Percentiles rank a stretch among this genome's conserved stretches.
Evolutionary conservation across 768 basidiomycete genomes (phyloP).

Genomic region (Lentinula edodes): DNA sequence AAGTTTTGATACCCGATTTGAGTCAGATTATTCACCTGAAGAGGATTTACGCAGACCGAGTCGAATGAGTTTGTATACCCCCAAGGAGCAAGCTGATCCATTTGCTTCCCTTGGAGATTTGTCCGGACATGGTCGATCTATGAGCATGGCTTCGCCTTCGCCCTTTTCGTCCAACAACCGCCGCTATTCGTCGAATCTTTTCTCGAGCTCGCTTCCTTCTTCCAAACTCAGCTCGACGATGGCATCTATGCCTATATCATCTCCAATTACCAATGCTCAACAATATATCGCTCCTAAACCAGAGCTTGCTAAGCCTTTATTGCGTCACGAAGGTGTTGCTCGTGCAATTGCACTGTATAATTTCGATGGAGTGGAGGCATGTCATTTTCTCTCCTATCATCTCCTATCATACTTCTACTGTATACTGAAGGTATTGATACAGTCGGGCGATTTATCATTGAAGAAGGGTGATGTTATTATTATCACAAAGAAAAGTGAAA

Average conservation of each 20-base stretch:
- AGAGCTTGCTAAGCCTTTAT: conserved; percentile 42
- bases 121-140: conserved; percentile 10
- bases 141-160: conserved; percentile 9
- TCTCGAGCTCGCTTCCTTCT: not conserved
- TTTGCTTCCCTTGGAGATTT: conserved; percentile 24
- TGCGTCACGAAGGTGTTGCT: conserved; percentile 55
- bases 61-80: conserved; percentile 23
- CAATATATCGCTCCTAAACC: conserved; percentile 42
- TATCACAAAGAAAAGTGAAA: conserved; percentile 64
- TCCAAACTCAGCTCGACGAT: not conserved
- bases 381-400: conserved; percentile 9
- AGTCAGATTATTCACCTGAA: conserved; percentile 35
- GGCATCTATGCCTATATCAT: not conserved
- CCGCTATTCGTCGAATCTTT: conserved; percentile 9
- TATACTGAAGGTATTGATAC: conserved; percentile 2
- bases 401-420: not conserved
- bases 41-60: conserved; percentile 15
- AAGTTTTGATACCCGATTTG: conserved; percentile 37
- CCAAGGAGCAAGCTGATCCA: conserved; percentile 21
- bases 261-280: conserved; percentile 11
- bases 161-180: conserved; percentile 4
- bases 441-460: conserved; percentile 75
- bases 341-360: conserved; percentile 72
- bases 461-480: conserved; percentile 69
- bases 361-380: conserved; percentile 68